Base-by-base conservation (phyloP, 75 land plant species). In the Pinus taeda region DNA sequence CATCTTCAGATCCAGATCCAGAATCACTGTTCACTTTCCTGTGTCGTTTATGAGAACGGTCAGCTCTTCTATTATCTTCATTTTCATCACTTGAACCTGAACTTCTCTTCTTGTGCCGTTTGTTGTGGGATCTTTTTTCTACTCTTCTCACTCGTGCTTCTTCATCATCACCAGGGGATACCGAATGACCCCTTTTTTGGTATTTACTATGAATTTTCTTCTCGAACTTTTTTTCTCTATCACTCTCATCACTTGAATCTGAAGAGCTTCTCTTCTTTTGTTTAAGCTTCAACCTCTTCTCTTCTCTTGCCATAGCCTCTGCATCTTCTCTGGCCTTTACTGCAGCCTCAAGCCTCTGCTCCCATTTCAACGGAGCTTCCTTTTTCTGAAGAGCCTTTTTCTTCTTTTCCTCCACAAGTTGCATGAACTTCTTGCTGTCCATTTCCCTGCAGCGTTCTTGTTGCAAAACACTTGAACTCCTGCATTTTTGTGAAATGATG, bases 311-410 rank as follows among this genome's bases (percentile, higher is more conserved):
- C 33, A 86, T 88, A 33, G 90, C 92, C 80, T 89, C 88, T 45
- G 90, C 92, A 42, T 91, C 96, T 72, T 90, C 89, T 62, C 76
- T 84, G 74, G 93, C 91, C 80, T 89, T 92, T 4, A 85, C 78
- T 64, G 90, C 98, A 71, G 91, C 87, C 84, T 95, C 98, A 4
- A 95, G 89, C 74, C 87, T 93, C 75, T 93, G 91, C 58, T 95
- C 92, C 98, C 98, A 95, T 83, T 87, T 89, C 84, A 92, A 77
- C 15, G 90, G 98, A 59, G 98, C 98, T 79, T 90, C 91, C 74
- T 89, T 90, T 83, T 83, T 90, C 81, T 90, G 95, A 71, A 90
- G 77, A 42, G 83, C 86, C 76, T 85, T 90, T 83, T 90, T 90
- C 82, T 88, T 92, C 81, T 89, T 95, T 87, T 93, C 92, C 79